A percentile compares a stretch with the other conserved stretches of the same genome.
Evolutionary conservation across 495 filamentous ascomycete species (phyloP).

Genomic region (Thermochaetoides thermophila): DNA sequence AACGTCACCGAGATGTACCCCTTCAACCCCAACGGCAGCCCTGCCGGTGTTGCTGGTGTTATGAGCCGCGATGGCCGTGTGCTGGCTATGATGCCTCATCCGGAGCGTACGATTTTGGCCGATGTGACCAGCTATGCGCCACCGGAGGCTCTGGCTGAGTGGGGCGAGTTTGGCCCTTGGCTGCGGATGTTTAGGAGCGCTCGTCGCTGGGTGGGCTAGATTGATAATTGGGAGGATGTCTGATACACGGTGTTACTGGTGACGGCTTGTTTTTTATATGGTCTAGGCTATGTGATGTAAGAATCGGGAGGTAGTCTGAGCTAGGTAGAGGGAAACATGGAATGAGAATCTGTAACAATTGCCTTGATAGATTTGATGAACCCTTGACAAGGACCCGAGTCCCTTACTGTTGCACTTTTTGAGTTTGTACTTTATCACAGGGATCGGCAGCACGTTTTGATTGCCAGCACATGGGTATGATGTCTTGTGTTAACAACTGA

Average conservation of each 20-base stretch:
- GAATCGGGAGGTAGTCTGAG: no score
- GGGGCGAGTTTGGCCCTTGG: constrained; percentile 87
- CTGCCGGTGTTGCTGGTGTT: constrained; percentile 72
- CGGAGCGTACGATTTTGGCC: constrained; percentile 77
- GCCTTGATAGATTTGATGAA: no score
- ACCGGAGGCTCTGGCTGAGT: constrained; percentile 44
- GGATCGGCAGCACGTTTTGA: no score
- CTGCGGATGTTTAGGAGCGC: constrained; percentile 64
- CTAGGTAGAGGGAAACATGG: no score
- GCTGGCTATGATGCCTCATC: constrained; percentile 91
- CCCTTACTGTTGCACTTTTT: no score
- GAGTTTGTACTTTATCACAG: no score
- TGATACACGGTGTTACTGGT: no score
- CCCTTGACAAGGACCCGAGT: no score
- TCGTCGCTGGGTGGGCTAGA: constrained; percentile 67
- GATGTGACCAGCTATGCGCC: constrained; percentile 70
- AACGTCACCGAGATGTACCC: constrained; percentile 72
- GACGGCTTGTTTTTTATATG: constrained; percentile 1
- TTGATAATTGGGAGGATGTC: not conserved
- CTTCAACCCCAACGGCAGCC: constrained; percentile 86
- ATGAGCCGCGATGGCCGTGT: constrained; percentile 70
- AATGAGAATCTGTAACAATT: no score
- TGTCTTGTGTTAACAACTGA: no score
- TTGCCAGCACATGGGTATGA: no score
- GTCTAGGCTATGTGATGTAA: not conserved